These are phyloP conservation scores for Amylocystis lapponica DNA, from an alignment of 768 basidiomycete genomes.

Conservation along the genomic window DNA sequence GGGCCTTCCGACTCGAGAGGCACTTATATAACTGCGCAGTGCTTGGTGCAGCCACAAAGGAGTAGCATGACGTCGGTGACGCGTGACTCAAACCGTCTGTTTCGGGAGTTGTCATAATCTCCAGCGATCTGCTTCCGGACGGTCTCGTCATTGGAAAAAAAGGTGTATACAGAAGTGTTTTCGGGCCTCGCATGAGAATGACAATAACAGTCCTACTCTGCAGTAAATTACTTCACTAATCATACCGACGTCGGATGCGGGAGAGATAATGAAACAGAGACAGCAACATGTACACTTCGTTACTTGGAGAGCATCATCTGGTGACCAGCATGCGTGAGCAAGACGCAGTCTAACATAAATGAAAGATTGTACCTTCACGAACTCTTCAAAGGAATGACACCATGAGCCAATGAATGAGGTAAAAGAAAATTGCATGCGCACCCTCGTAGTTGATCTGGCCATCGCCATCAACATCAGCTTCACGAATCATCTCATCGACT, in stretches of 20 bases:
- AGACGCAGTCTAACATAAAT: not conserved
- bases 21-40: no score
- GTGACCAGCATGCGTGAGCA: constrained; percentile 10
- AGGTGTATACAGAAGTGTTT: no score
- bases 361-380: constrained; percentile 54
- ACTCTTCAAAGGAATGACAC: constrained; percentile 41
- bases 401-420: constrained; percentile 2
- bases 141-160: no score
- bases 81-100: no score
- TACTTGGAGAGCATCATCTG: constrained; percentile 77
- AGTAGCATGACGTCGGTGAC: no score
- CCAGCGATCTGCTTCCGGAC: no score
- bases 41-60: no score
- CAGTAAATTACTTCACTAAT: constrained; percentile 5
- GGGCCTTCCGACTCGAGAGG: not conserved
- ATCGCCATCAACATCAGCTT: constrained; percentile 92
- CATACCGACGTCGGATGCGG: constrained; percentile 4
- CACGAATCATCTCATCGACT: constrained; percentile 96
- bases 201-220: not conserved
- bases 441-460: constrained; percentile 90
- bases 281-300: constrained; percentile 12
- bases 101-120: no score
- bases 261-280: not conserved
- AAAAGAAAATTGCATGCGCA: constrained; percentile 24
- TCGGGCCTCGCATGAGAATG: no score